Base-by-base conservation (phyloP, 805 yeast species). In the Sugiyamaella lignohabitans region DNA sequence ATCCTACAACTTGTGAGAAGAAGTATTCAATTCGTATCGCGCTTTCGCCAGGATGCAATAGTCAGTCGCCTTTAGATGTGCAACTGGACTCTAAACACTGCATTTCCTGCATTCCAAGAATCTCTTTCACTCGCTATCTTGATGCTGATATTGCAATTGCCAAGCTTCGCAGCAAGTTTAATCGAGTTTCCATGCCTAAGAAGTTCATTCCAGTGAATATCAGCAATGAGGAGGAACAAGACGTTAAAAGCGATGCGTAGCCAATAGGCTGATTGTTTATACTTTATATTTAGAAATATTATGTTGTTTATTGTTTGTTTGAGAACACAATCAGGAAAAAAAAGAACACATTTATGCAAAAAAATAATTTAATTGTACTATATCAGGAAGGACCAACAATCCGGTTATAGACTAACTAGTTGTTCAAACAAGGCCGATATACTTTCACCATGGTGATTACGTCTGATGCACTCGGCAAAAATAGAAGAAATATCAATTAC, bases 371-470 rank as follows among this genome's bases (percentile, higher is more conserved):
- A 8, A 17, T 18, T 18, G 6, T 5, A 16, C 6, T 6, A 27
- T 11, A 27, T 6, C 10, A 27, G 30, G 30, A 27, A 27, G 30
- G 30, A 27, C 10, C 30, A 27, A 6, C 11, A 11, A 6, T 20
- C 22, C 37, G 5, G 16, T 34, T 52, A 62, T n/a, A 61, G 52
- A 29, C 51, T 48, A 41, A 89, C 84, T 54, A 88, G 74, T 42
- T 94, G 87, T 66, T 89, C 96, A 64, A 91, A 89, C 58, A 89
- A 71, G 18, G 89, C 95, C 36, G 96, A 86, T 52, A 91, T 89
- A 58, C 94, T 84, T 71, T 91, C 98, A 65, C 98, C 99, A 59
- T 91, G 89, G 66, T 93, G 99, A 64, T 93, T 96, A 72, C 99
- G 84, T 71, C 99, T 82, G 52, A 93, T 91, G 68, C 98, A 93